Evolutionary conservation across 1,284 basidiomycete species (phyloP), one percentile per base, ranked within the genome.

Genomic region (Cryptococcus sp.): DNA sequence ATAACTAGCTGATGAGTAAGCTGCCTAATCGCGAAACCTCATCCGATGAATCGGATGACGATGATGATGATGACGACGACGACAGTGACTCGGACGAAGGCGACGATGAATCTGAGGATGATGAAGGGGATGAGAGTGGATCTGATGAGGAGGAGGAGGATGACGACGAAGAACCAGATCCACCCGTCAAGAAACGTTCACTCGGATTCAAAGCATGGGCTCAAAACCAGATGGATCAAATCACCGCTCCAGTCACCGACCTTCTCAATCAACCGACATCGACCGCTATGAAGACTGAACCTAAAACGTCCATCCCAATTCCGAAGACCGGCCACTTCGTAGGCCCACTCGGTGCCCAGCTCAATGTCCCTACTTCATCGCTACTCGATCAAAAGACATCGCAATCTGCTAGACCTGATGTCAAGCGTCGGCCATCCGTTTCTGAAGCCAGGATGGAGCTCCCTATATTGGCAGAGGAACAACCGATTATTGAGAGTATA

Each of bases 391-490:
- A 60, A 45, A 50, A 32, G 14, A 50, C 52, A 37, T 46, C 19
- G 19, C 54, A 61, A 46, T 52, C 64, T 16, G 83, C 81, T 57
- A 75, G 80, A 40, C 79, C 92, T n/a, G 72, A 76, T 0, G 80
- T 98, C 34, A 77, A 77, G 24, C 83, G 94, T 10, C 82, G 85
- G 1, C 67, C 79, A 31, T 88, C 88, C 31, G 84, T 97, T 5
- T 82, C 87, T 57, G 87, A 87, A 52, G 79, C 85, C 1, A 79
- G 96, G 40, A 77, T 92, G 58, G 78, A 87, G 53, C 78, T 99
- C 1, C 96, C 96, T 2, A 91, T 98, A 54, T 82, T 92, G 7
- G 84, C 86, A 13, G 93, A 98, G 72, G 96, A 99, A 67, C 92
- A 98, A 67, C 80, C 83, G 3, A 91, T 99, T 50, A 87, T 98